These are phyloP conservation scores for Anthracocystis setariae DNA, from an alignment of 1,284 basidiomycete species.

Conservation along the genomic window DNA sequence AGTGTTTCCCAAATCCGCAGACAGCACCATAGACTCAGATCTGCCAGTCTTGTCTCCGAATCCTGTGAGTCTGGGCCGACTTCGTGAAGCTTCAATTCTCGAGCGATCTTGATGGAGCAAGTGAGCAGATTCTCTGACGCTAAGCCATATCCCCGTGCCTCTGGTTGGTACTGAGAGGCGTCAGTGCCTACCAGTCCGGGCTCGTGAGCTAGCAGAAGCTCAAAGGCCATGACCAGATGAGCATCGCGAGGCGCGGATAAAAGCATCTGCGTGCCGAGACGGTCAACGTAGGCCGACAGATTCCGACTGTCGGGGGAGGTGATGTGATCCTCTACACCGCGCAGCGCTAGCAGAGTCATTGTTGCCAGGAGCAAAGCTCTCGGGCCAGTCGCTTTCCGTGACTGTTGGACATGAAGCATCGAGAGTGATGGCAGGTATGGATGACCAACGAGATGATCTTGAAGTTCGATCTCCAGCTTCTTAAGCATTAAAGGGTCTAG, in stretches of 20 bases:
- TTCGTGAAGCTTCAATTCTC: constrained; percentile 19
- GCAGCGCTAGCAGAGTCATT: constrained; percentile 14
- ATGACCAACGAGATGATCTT: constrained; percentile 25
- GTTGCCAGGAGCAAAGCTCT: constrained; percentile 27
- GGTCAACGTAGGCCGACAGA: constrained; percentile 19
- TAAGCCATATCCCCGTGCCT: constrained; percentile 22
- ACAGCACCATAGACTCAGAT: constrained; percentile 27
- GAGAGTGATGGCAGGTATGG: constrained; percentile 25
- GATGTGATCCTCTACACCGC: constrained; percentile 9
- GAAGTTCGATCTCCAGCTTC: constrained; percentile 9
- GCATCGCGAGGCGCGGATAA: constrained; percentile 6
- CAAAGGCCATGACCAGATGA: constrained; percentile 29
- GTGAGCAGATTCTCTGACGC: constrained; percentile 35
- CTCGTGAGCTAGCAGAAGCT: constrained; percentile 29
- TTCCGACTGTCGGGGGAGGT: constrained; percentile 13
- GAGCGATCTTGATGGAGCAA: constrained; percentile 23
- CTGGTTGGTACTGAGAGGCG: constrained; percentile 17
- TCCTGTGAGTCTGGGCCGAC: not conserved
- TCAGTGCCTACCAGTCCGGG: constrained; percentile 30
- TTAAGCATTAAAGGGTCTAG: not conserved
- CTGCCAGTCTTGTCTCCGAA: not conserved
- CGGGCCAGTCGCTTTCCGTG: constrained; percentile 1
- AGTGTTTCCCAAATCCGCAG: constrained; percentile 16
- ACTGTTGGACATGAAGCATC: constrained; percentile 9
- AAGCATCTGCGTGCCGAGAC: constrained; percentile 20